Evolutionary conservation across 2,329 filamentous ascomycete genomes (phyloP).

Genomic region (Coniochaeta prunicola): DNA sequence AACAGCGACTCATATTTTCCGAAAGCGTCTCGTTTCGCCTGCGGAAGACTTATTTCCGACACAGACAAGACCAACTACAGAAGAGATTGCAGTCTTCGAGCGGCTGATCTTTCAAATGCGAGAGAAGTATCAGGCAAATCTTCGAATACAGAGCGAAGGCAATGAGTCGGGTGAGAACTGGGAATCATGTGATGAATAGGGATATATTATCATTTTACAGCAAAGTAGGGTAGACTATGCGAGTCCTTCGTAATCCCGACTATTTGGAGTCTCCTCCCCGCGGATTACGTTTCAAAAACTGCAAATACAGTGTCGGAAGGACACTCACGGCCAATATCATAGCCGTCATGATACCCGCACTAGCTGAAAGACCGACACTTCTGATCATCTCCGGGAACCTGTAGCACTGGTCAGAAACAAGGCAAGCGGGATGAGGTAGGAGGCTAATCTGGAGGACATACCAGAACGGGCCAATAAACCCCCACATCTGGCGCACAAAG

Average conservation of each 20-base stretch:
- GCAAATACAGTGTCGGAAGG: not conserved
- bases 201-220: not conserved
- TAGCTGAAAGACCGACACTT: not conserved
- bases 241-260: not conserved
- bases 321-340: not conserved
- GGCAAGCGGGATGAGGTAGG: not conserved
- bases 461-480: constrained; percentile 37
- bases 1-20: too few species aligned
- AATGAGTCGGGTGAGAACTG: not conserved
- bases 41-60: too few species aligned
- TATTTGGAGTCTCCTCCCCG: not conserved
- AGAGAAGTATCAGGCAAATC: not conserved
- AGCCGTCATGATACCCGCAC: not conserved
- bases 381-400: not conserved
- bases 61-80: too few species aligned
- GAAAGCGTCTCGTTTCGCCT: too few species aligned
- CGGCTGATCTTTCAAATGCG: too few species aligned
- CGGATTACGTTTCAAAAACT: not conserved
- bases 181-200: not conserved
- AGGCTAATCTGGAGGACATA: constrained; percentile 4
- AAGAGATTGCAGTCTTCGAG: too few species aligned
- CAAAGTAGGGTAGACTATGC: not conserved
- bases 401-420: not conserved
- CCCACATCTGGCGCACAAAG: constrained; percentile 46
- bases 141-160: not conserved